Conservation (phyloP, 2,329 filamentous ascomycete species). For the Fusarium siculi region DNA sequence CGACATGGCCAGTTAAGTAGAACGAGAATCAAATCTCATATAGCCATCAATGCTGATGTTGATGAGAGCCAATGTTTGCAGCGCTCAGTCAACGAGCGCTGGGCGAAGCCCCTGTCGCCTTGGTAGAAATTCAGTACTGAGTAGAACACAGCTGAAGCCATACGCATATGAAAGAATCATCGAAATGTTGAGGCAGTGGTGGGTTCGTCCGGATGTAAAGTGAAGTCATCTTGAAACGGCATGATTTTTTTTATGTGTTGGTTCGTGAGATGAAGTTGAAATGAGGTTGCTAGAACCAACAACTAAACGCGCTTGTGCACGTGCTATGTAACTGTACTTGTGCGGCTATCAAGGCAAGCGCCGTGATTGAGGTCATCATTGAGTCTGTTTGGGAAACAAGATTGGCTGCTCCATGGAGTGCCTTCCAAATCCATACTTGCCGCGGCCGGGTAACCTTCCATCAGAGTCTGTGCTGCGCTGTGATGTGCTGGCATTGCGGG, state of each 20-base stretch:
- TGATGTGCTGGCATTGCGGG: neutral
- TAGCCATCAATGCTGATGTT: neutral
- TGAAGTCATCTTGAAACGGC: neutral
- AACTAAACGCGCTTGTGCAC: slow-evolving; percentile 27
- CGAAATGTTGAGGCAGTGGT: neutral
- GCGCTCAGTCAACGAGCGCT: neutral
- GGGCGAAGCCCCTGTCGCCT: neutral
- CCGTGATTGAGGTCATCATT: slow-evolving; percentile 19
- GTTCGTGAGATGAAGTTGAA: slow-evolving; percentile 18
- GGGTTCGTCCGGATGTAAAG: neutral
- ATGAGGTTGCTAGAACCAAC: slow-evolving; percentile 21
- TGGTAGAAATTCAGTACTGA: neutral
- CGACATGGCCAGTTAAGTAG: neutral
- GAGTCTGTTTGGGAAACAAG: slow-evolving; percentile 4
- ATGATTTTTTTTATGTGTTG: neutral
- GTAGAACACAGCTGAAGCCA: neutral
- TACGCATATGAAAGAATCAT: neutral
- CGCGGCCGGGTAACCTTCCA: slow-evolving; percentile 31
- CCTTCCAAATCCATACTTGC: slow-evolving; percentile 38
- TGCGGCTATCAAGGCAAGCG: slow-evolving; percentile 26
- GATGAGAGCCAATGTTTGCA: neutral
- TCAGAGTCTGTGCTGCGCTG: neutral
- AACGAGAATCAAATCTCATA: neutral
- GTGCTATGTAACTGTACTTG: slow-evolving; percentile 10
- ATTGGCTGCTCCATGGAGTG: slow-evolving; percentile 1